Conservation (phyloP, 192 early-diverging fungal genomes). For the Coemansia sp. region DNA sequence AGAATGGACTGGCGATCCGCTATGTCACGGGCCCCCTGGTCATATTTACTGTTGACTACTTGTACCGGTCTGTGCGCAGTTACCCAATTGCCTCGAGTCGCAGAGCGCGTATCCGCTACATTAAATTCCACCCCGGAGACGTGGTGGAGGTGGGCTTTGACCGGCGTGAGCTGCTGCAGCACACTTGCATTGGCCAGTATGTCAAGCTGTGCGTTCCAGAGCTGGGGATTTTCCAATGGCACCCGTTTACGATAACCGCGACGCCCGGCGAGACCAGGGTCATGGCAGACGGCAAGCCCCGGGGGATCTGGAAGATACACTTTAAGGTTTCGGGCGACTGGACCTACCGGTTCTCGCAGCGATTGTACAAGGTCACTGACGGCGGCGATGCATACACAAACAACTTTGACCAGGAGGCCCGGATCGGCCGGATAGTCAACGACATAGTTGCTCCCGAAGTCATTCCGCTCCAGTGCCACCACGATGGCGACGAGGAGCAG, state of each 20-base stretch:
- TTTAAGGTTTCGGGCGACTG: conserved; percentile 74
- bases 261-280: conserved; percentile 71
- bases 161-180: conserved; percentile 47
- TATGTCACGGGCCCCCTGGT: conserved; percentile 41
- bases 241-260: conserved; percentile 75
- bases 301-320: conserved; percentile 58
- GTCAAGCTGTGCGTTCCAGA: conserved; percentile 71
- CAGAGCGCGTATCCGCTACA: conserved; percentile 56
- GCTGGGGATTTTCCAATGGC: conserved; percentile 71
- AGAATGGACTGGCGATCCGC: conserved; percentile 51
- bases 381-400: conserved; percentile 41
- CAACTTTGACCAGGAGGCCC: conserved; percentile 45
- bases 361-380: conserved; percentile 49
- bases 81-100: conserved; percentile 37
- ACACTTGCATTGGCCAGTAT: conserved; percentile 64
- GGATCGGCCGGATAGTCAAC: conserved; percentile 40
- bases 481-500: conserved; percentile 15
- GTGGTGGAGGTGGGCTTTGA: conserved; percentile 70
- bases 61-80: conserved; percentile 60
- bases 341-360: conserved; percentile 61
- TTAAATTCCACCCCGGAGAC: conserved; percentile 67
- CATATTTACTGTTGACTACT: conserved; percentile 50
- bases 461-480: conserved; percentile 22
- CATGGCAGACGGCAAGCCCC: conserved; percentile 43
- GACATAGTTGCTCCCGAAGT: conserved; percentile 33